Evolutionary conservation across 2,329 filamentous ascomycete species (phyloP).

Genomic region (Alternaria metachromatica): DNA sequence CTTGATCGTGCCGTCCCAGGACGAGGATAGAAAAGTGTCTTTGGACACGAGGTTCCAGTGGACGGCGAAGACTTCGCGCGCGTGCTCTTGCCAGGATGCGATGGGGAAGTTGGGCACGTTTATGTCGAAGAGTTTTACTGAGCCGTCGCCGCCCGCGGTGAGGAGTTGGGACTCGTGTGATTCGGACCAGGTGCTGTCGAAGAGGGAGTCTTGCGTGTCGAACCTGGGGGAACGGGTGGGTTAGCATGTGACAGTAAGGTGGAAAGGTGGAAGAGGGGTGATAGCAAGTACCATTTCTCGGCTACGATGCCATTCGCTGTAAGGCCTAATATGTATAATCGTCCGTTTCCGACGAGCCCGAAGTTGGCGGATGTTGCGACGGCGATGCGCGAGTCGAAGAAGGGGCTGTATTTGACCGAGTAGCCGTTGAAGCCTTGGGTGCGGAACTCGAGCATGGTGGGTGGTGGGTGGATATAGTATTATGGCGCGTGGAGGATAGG

Average conservation of each 20-base stretch:
- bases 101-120: conserved; percentile 83
- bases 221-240: conserved; percentile 63
- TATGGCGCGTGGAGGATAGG: conserved; percentile 22
- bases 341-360: conserved; percentile 94
- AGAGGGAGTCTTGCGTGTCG: conserved; percentile 96
- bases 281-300: conserved; percentile 72
- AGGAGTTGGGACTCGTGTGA: conserved; percentile 94
- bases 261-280: not conserved
- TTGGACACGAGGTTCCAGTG: conserved; percentile 93
- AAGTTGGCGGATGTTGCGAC: conserved; percentile 94
- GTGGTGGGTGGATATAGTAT: not conserved
- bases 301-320: conserved; percentile 83
- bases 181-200: conserved; percentile 95
- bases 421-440: conserved; percentile 96
- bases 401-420: conserved; percentile 97
- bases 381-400: conserved; percentile 93
- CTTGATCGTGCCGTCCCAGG: conserved; percentile 96
- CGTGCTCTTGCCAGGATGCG: conserved; percentile 91
- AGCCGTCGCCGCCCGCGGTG: conserved; percentile 89
- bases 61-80: conserved; percentile 89
- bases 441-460: conserved; percentile 86
- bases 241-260: conserved; percentile 13
- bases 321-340: conserved; percentile 82
- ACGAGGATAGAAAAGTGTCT: conserved; percentile 86
- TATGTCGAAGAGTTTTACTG: conserved; percentile 92